phyloP scores from a whole-genome alignment of 2,329 filamentous ascomycete genomes.

The Grosmannia huntii region DNA sequence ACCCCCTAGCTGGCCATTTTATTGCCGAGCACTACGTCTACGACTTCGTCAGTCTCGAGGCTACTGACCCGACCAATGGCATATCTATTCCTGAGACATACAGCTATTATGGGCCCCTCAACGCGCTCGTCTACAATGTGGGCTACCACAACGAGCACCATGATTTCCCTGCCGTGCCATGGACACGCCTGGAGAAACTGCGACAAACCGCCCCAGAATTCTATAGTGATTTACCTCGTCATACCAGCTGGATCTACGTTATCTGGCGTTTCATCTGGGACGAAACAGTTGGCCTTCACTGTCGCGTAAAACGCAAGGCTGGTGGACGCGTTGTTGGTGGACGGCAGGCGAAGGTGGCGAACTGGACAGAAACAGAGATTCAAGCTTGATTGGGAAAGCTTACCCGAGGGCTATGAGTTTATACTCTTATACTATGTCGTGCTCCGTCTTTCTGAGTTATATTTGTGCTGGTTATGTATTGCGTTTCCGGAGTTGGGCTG shows the following conservation, averaged over 20 bases:
- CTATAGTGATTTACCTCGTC: constrained; percentile 74
- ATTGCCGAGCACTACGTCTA: constrained; percentile 96
- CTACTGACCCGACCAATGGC: constrained; percentile 43
- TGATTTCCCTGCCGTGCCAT: constrained; percentile 93
- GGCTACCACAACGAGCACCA: constrained; percentile 98
- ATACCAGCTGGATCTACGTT: constrained; percentile 83
- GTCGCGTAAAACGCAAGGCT: constrained; percentile 82
- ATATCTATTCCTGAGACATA: constrained; percentile 82
- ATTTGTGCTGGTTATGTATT: not conserved
- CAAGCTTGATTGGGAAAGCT: constrained; percentile 36
- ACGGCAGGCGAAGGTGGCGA: constrained; percentile 28
- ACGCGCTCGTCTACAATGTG: constrained; percentile 91
- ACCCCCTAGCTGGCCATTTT: constrained; percentile 93
- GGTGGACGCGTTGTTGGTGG: constrained; percentile 52
- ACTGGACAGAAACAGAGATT: constrained; percentile 58
- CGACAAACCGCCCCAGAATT: constrained; percentile 79
- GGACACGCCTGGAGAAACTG: constrained; percentile 71
- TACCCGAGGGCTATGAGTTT: not conserved
- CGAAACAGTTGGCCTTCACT: constrained; percentile 76
- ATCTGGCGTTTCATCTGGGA: constrained; percentile 95
- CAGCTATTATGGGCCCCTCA: constrained; percentile 89
- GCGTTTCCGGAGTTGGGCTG: not conserved
- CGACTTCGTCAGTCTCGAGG: constrained; percentile 43
- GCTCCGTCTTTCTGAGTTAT: not conserved
- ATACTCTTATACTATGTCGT: not conserved